phyloP scores from a whole-genome alignment of 768 basidiomycete genomes.

The Sarcomyxa edulis region DNA sequence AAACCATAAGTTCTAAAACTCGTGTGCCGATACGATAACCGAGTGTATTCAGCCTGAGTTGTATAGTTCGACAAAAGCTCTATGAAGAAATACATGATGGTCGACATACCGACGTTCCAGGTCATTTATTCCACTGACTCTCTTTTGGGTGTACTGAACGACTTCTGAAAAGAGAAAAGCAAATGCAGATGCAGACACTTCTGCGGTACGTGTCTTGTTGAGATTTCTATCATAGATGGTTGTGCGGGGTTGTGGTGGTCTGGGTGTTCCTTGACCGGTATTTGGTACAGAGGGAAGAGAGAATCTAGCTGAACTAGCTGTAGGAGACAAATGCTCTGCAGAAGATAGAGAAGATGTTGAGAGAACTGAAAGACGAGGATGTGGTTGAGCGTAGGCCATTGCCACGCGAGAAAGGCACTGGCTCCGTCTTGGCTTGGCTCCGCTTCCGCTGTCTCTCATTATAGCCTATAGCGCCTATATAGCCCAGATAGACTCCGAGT shows the following conservation, averaged over 20 bases:
- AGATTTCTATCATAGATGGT: conserved; percentile 87
- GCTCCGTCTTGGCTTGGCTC: too few species aligned
- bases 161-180: conserved; percentile 91
- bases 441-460: too few species aligned
- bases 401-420: conserved; percentile 1
- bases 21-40: conserved; percentile 90
- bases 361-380: conserved; percentile 64
- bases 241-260: conserved; percentile 43
- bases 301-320: conserved; percentile 60
- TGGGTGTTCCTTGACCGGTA: conserved; percentile 30
- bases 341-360: conserved; percentile 56
- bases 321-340: conserved; percentile 48
- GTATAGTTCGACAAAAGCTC: conserved; percentile 2
- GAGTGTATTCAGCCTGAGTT: conserved; percentile 77
- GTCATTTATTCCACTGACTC: conserved; percentile 92
- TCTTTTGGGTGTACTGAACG: conserved; percentile 93
- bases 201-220: conserved; percentile 80
- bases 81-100: conserved; percentile 5
- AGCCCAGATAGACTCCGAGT: too few species aligned
- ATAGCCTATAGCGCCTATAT: too few species aligned
- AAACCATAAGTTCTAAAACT: conserved; percentile 81
- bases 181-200: conserved; percentile 82
- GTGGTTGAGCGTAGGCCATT: conserved; percentile 57
- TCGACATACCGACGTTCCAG: conserved; percentile 74
- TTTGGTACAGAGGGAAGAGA: conserved; percentile 57